Percentiles rank a stretch among this genome's conserved stretches.
Evolutionary conservation across 495 filamentous ascomycete species (phyloP).

Genomic region (Aspergillus indologenus): DNA sequence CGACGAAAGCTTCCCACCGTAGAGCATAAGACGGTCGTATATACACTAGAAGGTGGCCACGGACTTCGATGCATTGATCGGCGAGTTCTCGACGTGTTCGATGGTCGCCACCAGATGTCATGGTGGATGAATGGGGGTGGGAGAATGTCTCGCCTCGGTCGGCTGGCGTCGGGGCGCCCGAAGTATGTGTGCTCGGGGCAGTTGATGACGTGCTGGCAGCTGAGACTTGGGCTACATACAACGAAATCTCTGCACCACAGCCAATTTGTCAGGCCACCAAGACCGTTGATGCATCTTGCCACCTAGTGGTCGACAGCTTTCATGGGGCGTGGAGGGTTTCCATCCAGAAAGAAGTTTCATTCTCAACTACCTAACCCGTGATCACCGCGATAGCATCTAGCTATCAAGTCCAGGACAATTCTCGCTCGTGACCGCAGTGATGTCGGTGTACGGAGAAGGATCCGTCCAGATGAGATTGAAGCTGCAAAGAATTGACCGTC

Average conservation of each 20-base stretch:
- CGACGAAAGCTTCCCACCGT: not conserved
- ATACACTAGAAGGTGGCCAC: not conserved
- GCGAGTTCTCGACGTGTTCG: not conserved
- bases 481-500: constrained; percentile 14
- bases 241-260: not conserved
- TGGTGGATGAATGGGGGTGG: not conserved
- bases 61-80: not conserved
- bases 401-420: constrained; percentile 30
- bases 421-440: constrained; percentile 34
- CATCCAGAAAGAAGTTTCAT: no score
- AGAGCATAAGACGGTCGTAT: not conserved
- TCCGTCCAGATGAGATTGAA: constrained; percentile 46
- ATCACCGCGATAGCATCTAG: not conserved
- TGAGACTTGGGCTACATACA: not conserved
- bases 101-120: not conserved
- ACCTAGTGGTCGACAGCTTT: no score
- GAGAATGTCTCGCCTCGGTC: no score
- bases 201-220: not conserved
- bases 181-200: not conserved
- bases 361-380: not conserved
- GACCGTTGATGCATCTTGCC: no score
- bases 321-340: no score
- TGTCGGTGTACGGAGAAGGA: constrained; percentile 32
- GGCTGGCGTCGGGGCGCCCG: not conserved
- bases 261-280: not conserved